Evolutionary conservation across 2,329 filamentous ascomycete species (phyloP).

Genomic region (Hypoxylon rubiginosum): DNA sequence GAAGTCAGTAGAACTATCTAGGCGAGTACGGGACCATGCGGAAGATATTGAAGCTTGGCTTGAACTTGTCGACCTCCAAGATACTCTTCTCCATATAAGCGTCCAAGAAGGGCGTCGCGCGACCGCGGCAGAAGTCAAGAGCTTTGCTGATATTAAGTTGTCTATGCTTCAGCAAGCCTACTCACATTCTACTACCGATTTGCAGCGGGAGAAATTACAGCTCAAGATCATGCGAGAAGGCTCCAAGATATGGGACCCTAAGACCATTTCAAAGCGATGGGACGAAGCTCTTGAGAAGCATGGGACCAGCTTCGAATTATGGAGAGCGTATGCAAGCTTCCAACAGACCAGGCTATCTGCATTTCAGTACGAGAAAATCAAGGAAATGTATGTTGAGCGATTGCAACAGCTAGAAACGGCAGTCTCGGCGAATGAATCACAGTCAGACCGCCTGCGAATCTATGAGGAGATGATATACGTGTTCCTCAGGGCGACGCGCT

Average conservation of each 20-base stretch:
- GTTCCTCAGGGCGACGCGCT: slow-evolving; percentile 79
- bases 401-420: slow-evolving; percentile 56
- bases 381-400: slow-evolving; percentile 70
- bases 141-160: slow-evolving; percentile 83
- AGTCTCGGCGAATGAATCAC: slow-evolving; percentile 40
- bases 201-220: slow-evolving; percentile 71
- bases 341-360: slow-evolving; percentile 75
- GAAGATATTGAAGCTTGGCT: slow-evolving; percentile 80
- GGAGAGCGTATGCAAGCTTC: slow-evolving; percentile 80
- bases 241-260: slow-evolving; percentile 77
- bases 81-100: slow-evolving; percentile 70
- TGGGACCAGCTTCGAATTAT: slow-evolving; percentile 72
- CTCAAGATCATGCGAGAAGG: slow-evolving; percentile 81
- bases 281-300: slow-evolving; percentile 68
- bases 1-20: slow-evolving; percentile 72
- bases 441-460: slow-evolving; percentile 16
- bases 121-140: slow-evolving; percentile 73
- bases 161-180: slow-evolving; percentile 85
- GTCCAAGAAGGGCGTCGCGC: slow-evolving; percentile 60
- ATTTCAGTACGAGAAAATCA: slow-evolving; percentile 78
- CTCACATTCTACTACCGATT: slow-evolving; percentile 61
- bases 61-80: slow-evolving; percentile 82
- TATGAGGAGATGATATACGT: slow-evolving; percentile 73
- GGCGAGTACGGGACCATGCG: slow-evolving; percentile 74
- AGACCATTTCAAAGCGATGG: slow-evolving; percentile 75